phyloP scores from a whole-genome alignment of 371 early-diverging fungal species.

The Lichtheimia ornata region DNA sequence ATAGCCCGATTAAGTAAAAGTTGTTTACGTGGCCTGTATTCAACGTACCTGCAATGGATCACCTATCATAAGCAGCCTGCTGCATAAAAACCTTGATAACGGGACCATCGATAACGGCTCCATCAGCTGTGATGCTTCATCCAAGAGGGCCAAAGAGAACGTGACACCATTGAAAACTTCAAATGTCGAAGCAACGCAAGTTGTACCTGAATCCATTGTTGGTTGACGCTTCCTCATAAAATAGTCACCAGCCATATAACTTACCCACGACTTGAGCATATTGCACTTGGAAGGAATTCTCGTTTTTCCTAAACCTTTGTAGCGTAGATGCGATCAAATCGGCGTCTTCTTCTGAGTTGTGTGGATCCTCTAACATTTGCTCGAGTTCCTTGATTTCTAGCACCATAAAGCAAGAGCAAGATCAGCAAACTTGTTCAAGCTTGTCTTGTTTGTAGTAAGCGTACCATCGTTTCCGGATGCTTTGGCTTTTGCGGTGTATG shows the following conservation, averaged over 20 bases:
- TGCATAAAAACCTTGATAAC: constrained; percentile 60
- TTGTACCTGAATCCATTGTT: constrained; percentile 49
- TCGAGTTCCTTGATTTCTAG: constrained; percentile 73
- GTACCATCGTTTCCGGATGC: constrained; percentile 44
- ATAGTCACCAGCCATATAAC: not conserved
- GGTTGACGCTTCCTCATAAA: not conserved
- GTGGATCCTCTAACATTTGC: constrained; percentile 64
- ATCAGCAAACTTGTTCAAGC: too few species aligned
- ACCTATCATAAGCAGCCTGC: constrained; percentile 82
- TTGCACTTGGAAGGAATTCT: constrained; percentile 49
- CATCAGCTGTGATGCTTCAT: constrained; percentile 87
- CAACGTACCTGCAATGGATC: constrained; percentile 73
- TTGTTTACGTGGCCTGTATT: not conserved
- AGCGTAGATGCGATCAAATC: constrained; percentile 66
- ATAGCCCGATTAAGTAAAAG: not conserved
- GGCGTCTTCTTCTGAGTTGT: constrained; percentile 52
- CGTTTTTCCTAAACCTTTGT: constrained; percentile 60
- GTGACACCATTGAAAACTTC: constrained; percentile 60
- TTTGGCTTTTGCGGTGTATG: constrained; percentile 66
- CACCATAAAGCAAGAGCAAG: not conserved
- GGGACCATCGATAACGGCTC: constrained; percentile 91
- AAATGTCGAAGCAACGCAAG: constrained; percentile 78
- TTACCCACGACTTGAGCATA: constrained; percentile 63
- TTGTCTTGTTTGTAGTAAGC: not conserved
- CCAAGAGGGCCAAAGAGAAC: constrained; percentile 80